These are phyloP conservation scores for Russula brevipes DNA, from an alignment of 768 basidiomycete genomes.

Conservation along the genomic window DNA sequence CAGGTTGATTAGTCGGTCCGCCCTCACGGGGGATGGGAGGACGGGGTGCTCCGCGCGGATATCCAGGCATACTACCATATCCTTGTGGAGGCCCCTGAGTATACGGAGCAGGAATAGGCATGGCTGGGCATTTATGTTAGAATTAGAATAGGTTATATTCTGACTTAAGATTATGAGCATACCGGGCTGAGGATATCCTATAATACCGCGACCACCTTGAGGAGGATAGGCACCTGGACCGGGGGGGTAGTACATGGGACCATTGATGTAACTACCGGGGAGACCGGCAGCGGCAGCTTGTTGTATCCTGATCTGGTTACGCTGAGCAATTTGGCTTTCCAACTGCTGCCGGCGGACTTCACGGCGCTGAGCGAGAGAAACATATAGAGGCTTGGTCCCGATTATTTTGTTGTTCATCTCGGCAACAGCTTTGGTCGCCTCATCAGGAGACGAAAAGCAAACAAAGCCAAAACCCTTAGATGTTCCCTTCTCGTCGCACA, in stretches of 20 bases:
- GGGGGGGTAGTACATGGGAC: conserved; percentile 83
- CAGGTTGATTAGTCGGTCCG: conserved; percentile 45
- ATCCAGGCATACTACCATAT: conserved; percentile 65
- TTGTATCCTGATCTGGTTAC: conserved; percentile 94
- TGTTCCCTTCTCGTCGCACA: conserved; percentile 91
- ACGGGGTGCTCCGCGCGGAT: conserved; percentile 58
- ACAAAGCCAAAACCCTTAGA: conserved; percentile 99
- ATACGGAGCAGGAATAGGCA: conserved; percentile 71
- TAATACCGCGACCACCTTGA: conserved; percentile 68
- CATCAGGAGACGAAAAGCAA: conserved; percentile 96
- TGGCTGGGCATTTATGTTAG: conserved; percentile 50
- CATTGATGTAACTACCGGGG: conserved; percentile 77
- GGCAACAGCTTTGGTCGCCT: conserved; percentile 97
- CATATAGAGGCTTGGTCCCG: conserved; percentile 96
- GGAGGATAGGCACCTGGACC: conserved; percentile 75
- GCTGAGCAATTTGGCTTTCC: conserved; percentile 97
- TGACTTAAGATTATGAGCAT: conserved; percentile 38
- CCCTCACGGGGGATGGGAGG: conserved; percentile 63
- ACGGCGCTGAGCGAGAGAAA: conserved; percentile 96
- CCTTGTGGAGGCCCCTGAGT: conserved; percentile 67
- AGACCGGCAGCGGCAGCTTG: conserved; percentile 88
- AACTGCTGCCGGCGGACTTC: conserved; percentile 98
- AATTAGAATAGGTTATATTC: conserved; percentile 42
- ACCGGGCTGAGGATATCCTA: conserved; percentile 76
- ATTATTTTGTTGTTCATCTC: conserved; percentile 99